Evolutionary conservation across 1,139 yeast species (phyloP).

Genomic region (Blastobotrys arbuscula): DNA sequence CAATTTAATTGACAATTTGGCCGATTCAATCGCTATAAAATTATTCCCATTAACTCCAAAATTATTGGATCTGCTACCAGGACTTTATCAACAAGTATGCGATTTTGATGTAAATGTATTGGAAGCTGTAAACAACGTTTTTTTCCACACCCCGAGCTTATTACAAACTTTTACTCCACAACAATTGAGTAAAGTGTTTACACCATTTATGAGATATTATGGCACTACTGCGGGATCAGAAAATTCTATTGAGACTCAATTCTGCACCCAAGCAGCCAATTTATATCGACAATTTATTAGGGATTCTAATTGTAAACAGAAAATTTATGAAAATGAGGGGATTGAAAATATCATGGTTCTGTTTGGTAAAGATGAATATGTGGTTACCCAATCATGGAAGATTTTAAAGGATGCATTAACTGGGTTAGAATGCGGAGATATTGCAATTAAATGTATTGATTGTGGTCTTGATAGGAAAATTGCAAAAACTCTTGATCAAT

Average conservation of each 20-base stretch:
- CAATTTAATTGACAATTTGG: not conserved
- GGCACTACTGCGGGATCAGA: not conserved
- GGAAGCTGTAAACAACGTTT: not conserved
- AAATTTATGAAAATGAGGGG: not conserved
- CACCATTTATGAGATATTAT: not conserved
- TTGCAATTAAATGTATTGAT: not conserved
- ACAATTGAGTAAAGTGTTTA: not conserved
- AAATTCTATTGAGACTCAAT: not conserved
- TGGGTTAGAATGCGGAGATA: not conserved
- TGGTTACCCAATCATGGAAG: not conserved
- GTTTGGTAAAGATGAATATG: not conserved
- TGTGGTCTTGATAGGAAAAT: too few species aligned
- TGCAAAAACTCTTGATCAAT: too few species aligned
- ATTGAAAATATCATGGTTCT: not conserved
- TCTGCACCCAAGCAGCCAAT: not conserved
- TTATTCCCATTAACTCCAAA: not conserved
- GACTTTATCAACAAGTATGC: not conserved
- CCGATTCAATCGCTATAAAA: not conserved
- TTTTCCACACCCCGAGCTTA: not conserved
- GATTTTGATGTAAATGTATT: not conserved
- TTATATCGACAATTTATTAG: not conserved
- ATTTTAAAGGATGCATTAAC: not conserved
- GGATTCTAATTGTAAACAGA: constrained; percentile 3
- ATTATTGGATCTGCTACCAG: not conserved
- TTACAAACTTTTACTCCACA: not conserved